These are phyloP conservation scores for Aspergillus carlsbadensis DNA, from an alignment of 495 filamentous ascomycete genomes.

Conservation along the genomic window DNA sequence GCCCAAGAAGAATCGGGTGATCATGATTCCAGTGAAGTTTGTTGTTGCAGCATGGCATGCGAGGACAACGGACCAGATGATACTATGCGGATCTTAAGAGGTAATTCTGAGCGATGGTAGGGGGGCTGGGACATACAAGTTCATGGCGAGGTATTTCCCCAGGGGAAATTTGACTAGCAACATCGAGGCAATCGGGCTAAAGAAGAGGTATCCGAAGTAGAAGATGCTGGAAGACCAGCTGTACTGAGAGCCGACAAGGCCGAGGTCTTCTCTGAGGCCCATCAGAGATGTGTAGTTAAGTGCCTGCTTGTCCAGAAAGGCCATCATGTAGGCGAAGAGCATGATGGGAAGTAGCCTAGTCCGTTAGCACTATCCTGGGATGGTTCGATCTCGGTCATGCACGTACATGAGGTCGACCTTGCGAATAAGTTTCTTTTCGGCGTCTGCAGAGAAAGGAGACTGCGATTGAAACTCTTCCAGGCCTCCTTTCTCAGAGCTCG, in stretches of 20 bases:
- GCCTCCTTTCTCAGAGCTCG: no score
- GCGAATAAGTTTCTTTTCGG: neutral
- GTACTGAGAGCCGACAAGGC: constrained; percentile 43
- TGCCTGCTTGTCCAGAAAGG: constrained; percentile 55
- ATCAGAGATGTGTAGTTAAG: constrained; percentile 34
- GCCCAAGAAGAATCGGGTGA: constrained; percentile 48
- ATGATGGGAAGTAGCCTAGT: constrained; percentile 26
- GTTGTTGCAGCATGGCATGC: constrained; percentile 47
- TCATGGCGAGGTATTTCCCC: constrained; percentile 48
- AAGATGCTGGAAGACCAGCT: constrained; percentile 53
- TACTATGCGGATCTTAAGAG: constrained; percentile 13
- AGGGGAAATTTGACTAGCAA: constrained; percentile 40
- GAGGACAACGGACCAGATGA: constrained; percentile 41
- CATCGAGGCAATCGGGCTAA: constrained; percentile 40
- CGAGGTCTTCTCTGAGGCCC: constrained; percentile 42
- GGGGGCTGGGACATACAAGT: constrained; percentile 40
- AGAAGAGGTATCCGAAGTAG: constrained; percentile 58
- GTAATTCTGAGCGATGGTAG: no score
- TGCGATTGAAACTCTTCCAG: no score
- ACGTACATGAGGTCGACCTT: constrained; percentile 43
- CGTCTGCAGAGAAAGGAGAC: no score
- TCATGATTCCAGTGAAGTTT: constrained; percentile 47
- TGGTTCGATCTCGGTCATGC: constrained; percentile 18
- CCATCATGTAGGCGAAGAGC: constrained; percentile 26
- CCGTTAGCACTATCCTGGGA: no score